Percentiles rank a stretch among this genome's conserved stretches.
Evolutionary conservation across 139 green algal species (phyloP).

Genomic region (Gonium pectorale): DNA sequence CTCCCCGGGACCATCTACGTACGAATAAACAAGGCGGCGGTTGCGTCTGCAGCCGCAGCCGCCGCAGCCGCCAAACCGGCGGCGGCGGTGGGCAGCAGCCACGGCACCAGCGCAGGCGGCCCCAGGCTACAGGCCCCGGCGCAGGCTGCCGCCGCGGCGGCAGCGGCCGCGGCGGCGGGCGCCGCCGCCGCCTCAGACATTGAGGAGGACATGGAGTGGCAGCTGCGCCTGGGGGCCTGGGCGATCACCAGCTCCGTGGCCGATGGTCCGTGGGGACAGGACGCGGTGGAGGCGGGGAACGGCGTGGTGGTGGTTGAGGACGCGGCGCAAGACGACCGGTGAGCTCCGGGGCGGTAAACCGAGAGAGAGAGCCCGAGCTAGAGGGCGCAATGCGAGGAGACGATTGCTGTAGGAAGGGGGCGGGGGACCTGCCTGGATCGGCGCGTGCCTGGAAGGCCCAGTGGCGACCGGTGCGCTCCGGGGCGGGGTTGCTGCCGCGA

Average conservation of each 20-base stretch:
- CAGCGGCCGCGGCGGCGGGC: background rate
- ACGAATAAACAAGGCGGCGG: background rate
- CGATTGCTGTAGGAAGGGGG: no score
- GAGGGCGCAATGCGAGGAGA: no score
- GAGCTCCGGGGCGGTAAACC: no score
- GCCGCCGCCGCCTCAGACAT: background rate
- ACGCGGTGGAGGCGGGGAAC: background rate
- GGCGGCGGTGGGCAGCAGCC: background rate
- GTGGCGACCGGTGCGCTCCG: no score
- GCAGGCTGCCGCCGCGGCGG: background rate
- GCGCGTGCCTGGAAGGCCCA: no score
- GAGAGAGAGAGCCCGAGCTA: no score
- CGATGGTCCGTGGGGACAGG: background rate
- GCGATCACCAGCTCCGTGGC: background rate
- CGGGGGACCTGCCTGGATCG: no score
- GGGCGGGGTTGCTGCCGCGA: no score
- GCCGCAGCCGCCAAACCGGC: background rate
- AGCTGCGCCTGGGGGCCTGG: slow-evolving; percentile 30
- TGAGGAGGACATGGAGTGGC: slow-evolving; percentile 14
- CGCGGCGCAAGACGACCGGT: background rate
- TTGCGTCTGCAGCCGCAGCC: background rate
- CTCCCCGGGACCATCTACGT: slow-evolving; percentile 38
- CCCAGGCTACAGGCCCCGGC: background rate
- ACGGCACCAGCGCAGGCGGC: no score
- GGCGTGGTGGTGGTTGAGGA: slow-evolving; percentile 36